Conservation (phyloP, 1,139 yeast genomes). For the Magnusiomyces magnusii region DNA sequence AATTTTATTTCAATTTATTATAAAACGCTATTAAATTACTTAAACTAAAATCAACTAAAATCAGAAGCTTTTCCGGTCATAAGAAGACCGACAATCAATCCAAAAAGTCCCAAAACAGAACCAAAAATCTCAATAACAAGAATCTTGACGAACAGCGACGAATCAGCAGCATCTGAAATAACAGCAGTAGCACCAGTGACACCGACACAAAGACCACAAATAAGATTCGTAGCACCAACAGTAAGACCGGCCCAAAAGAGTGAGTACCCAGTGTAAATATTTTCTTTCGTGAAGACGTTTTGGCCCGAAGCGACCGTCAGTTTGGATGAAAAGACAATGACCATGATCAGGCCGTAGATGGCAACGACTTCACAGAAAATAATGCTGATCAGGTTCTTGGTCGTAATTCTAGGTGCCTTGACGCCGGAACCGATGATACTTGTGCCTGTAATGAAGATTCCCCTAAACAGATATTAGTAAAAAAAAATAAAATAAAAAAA, state of each 20-base stretch:
- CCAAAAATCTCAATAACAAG: slow-evolving; percentile 97
- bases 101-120: slow-evolving; percentile 84
- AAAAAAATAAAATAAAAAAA: not conserved
- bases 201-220: slow-evolving; percentile 98
- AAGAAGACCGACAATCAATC: slow-evolving; percentile 85
- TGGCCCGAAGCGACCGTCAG: slow-evolving; percentile 62
- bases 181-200: slow-evolving; percentile 98
- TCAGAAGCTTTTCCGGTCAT: slow-evolving; percentile 96
- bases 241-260: slow-evolving; percentile 98
- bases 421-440: slow-evolving; percentile 98
- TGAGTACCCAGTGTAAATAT: slow-evolving; percentile 84
- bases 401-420: slow-evolving; percentile 92
- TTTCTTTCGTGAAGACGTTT: slow-evolving; percentile 62
- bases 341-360: slow-evolving; percentile 95
- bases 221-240: slow-evolving; percentile 86
- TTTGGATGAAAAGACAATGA: slow-evolving; percentile 93
- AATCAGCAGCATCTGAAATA: slow-evolving; percentile 94
- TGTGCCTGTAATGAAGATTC: slow-evolving; percentile 93
- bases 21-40: not conserved
- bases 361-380: slow-evolving; percentile 99
- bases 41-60: slow-evolving; percentile 36
- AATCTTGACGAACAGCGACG: slow-evolving; percentile 89
- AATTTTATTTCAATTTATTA: too few relatives aligned
- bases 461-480: slow-evolving; percentile 34
- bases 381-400: slow-evolving; percentile 91